These are phyloP conservation scores for Pseudocercospora ulei DNA, from an alignment of 2,329 filamentous ascomycete species.

Conservation along the genomic window DNA sequence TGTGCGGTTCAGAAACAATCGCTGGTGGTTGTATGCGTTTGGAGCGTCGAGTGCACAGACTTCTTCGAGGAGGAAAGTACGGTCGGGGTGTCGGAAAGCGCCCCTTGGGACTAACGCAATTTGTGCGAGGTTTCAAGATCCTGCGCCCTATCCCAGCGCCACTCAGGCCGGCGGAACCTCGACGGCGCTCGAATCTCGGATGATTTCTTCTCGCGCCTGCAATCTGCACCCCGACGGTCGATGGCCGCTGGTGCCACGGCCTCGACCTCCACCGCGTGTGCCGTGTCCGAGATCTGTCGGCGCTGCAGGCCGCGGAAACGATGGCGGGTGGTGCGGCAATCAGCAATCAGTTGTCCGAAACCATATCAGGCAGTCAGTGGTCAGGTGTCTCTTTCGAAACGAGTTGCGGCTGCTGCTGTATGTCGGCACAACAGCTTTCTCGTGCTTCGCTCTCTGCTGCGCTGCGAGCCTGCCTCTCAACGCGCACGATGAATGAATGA, in stretches of 20 bases:
- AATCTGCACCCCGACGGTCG: too few relatives aligned
- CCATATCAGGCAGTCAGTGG: not conserved
- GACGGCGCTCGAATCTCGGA: slow-evolving; percentile 4
- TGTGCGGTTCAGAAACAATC: slow-evolving; percentile 10
- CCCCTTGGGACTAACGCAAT: slow-evolving; percentile 8
- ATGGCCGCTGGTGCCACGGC: slow-evolving; percentile 4
- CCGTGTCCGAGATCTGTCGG: slow-evolving; percentile 10
- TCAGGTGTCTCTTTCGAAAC: slow-evolving; percentile 1
- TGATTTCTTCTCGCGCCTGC: too few relatives aligned
- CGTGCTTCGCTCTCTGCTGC: not conserved
- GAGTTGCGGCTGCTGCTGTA: too few relatives aligned
- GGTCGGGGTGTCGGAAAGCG: slow-evolving; percentile 5
- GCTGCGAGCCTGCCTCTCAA: not conserved
- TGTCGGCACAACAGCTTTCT: too few relatives aligned
- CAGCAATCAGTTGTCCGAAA: not conserved
- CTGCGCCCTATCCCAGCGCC: slow-evolving; percentile 1
- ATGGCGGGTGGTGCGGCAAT: slow-evolving; percentile 3
- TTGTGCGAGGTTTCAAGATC: slow-evolving; percentile 6
- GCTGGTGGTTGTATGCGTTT: slow-evolving; percentile 14
- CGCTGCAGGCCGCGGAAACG: slow-evolving; percentile 6
- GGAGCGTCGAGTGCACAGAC: slow-evolving; percentile 12
- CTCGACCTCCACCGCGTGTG: slow-evolving; percentile 4
- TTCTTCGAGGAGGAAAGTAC: slow-evolving; percentile 8
- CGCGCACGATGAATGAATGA: too few relatives aligned
- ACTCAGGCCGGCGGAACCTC: not conserved